Conservation (phyloP, 768 basidiomycete genomes). For the Pleurotus cornucopiae region DNA sequence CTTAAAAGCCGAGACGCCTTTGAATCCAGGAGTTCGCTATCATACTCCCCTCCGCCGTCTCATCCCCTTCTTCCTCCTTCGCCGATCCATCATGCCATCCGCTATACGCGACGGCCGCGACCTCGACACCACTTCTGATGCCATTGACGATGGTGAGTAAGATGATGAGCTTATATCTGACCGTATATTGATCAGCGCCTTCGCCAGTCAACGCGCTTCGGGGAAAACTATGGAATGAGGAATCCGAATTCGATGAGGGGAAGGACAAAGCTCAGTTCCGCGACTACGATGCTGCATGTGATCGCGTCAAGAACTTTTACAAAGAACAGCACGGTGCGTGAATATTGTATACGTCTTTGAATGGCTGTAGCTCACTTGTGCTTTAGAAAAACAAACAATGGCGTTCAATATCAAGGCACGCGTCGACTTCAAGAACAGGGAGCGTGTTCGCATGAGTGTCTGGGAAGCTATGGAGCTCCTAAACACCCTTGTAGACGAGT, state of each 20-base stretch:
- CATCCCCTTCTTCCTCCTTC: background rate
- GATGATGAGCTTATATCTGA: background rate
- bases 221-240: constrained; percentile 53
- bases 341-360: background rate
- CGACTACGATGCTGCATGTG: constrained; percentile 71
- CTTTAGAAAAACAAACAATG: constrained; percentile 80
- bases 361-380: background rate
- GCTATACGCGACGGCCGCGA: constrained; percentile 23
- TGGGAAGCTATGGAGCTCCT: constrained; percentile 89
- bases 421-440: constrained; percentile 63
- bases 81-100: constrained; percentile 20
- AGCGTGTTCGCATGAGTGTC: constrained; percentile 73
- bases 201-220: constrained; percentile 64
- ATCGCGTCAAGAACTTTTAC: constrained; percentile 75
- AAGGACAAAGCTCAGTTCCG: constrained; percentile 71
- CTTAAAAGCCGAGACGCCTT: constrained; percentile 7
- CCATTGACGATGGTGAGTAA: constrained; percentile 40
- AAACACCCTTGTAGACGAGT: constrained; percentile 84
- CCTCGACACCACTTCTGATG: constrained; percentile 43
- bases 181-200: background rate
- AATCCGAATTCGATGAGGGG: constrained; percentile 51
- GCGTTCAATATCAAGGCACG: constrained; percentile 80
- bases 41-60: constrained; percentile 1
- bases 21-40: constrained; percentile 4
- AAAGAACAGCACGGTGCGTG: constrained; percentile 68